Evolutionary conservation across 2,329 filamentous ascomycete species (phyloP).

Genomic region (Phyllosticta paracitricarpa): DNA sequence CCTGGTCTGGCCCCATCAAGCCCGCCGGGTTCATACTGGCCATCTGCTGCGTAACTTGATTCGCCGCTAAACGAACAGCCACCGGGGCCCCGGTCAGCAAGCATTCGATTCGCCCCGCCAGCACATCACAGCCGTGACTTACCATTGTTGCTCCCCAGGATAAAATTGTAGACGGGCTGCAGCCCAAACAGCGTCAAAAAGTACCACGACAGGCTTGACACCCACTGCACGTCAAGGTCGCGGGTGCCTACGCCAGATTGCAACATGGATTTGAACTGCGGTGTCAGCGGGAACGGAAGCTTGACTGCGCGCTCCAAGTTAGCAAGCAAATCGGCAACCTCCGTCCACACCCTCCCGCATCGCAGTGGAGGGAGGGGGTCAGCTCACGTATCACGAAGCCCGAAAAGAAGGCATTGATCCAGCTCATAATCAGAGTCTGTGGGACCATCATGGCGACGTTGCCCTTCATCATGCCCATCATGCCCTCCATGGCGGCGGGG

Average conservation of each 20-base stretch:
- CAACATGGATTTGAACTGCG: conserved; percentile 99
- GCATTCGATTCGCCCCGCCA: not conserved
- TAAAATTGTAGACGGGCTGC: conserved; percentile 94
- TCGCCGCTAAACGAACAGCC: conserved; percentile 54
- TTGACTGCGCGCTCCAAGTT: conserved; percentile 54
- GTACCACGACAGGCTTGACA: conserved; percentile 98
- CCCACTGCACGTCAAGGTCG: conserved; percentile 96
- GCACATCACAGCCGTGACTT: conserved; percentile 27
- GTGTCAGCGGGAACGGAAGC: conserved; percentile 91
- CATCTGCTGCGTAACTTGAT: conserved; percentile 82
- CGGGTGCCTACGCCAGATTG: conserved; percentile 92
- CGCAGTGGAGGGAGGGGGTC: not conserved
- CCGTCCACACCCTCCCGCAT: not conserved
- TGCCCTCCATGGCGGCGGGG: conserved; percentile 94
- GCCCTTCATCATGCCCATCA: conserved; percentile 99
- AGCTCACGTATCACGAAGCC: conserved; percentile 89
- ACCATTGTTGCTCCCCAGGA: conserved; percentile 94
- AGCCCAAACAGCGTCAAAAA: conserved; percentile 95
- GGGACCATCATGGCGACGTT: conserved; percentile 99
- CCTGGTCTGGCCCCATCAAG: conserved; percentile 85
- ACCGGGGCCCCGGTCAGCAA: conserved; percentile 5
- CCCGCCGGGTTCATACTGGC: conserved; percentile 64
- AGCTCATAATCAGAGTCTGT: conserved; percentile 98
- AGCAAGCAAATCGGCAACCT: not conserved
- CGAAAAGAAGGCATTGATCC: conserved; percentile 99